Evolutionary conservation across 2,329 filamentous ascomycete genomes (phyloP).

Genomic region (Penicillium hordei): DNA sequence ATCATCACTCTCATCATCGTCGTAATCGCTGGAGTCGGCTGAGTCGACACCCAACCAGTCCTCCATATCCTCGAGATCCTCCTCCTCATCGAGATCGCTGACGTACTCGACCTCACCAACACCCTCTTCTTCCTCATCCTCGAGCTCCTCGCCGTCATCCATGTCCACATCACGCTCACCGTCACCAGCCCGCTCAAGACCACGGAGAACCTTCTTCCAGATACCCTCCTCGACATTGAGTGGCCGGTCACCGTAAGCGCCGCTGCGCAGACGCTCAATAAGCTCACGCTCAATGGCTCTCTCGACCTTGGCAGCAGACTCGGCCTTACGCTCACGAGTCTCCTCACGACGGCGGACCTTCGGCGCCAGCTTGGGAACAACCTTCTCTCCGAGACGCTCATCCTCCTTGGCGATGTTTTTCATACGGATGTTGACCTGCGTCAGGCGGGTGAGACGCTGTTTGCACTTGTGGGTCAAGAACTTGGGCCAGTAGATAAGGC

Average conservation of each 20-base stretch:
- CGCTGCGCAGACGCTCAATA: conserved; percentile 84
- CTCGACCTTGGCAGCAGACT: conserved; percentile 89
- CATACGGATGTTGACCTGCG: conserved; percentile 79
- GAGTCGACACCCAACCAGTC: conserved; percentile 84
- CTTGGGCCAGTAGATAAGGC: conserved; percentile 90
- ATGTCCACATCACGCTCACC: conserved; percentile 81
- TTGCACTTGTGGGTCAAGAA: conserved; percentile 94
- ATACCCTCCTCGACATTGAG: conserved; percentile 92
- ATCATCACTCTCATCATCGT: conserved; percentile 55
- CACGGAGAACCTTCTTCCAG: conserved; percentile 94
- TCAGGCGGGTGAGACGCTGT: conserved; percentile 86
- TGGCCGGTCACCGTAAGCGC: conserved; percentile 90
- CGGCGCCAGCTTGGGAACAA: conserved; percentile 85
- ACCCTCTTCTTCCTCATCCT: conserved; percentile 69
- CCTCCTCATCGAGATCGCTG: conserved; percentile 76
- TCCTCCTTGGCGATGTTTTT: conserved; percentile 84
- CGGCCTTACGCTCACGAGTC: conserved; percentile 72
- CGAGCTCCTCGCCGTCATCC: conserved; percentile 80
- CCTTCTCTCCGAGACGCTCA: conserved; percentile 79
- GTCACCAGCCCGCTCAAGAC: conserved; percentile 83
- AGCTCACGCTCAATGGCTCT: conserved; percentile 92
- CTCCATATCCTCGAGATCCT: conserved; percentile 88
- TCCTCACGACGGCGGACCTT: conserved; percentile 79
- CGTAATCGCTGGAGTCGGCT: conserved; percentile 49
- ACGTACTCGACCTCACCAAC: conserved; percentile 87